Evolutionary conservation across 1,139 yeast species (phyloP).

Genomic region (Scheffersomyces stambukii): DNA sequence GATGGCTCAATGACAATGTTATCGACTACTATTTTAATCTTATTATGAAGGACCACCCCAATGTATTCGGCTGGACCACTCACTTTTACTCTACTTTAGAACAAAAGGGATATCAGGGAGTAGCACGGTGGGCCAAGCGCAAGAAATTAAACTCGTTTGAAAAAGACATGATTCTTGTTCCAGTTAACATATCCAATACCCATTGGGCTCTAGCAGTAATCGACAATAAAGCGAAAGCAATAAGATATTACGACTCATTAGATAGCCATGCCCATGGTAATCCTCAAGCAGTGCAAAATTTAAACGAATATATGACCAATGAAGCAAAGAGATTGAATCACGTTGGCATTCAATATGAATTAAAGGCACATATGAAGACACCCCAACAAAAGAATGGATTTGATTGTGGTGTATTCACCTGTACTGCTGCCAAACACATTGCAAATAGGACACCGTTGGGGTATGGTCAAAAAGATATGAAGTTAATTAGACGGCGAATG

Average conservation of each 20-base stretch:
- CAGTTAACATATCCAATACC: slow-evolving; percentile 74
- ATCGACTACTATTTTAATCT: slow-evolving; percentile 77
- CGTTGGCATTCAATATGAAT: slow-evolving; percentile 31
- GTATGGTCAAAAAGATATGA: slow-evolving; percentile 72
- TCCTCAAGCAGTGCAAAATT: slow-evolving; percentile 46
- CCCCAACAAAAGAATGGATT: slow-evolving; percentile 89
- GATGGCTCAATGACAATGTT: slow-evolving; percentile 89
- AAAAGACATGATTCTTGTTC: slow-evolving; percentile 67
- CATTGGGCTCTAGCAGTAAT: slow-evolving; percentile 94
- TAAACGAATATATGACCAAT: slow-evolving; percentile 57
- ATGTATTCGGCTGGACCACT: slow-evolving; percentile 74
- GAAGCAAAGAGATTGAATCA: slow-evolving; percentile 47
- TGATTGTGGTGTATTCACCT: slow-evolving; percentile 94
- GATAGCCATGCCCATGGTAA: slow-evolving; percentile 45
- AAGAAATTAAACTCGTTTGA: slow-evolving; percentile 66
- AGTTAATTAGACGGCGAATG: slow-evolving; percentile 63
- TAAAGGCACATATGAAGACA: slow-evolving; percentile 39
- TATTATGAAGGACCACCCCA: slow-evolving; percentile 38
- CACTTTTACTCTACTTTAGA: slow-evolving; percentile 77
- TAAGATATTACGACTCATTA: slow-evolving; percentile 78
- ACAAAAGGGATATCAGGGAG: slow-evolving; percentile 73
- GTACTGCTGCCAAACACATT: slow-evolving; percentile 68
- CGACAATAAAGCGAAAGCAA: slow-evolving; percentile 53
- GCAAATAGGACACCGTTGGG: slow-evolving; percentile 43
- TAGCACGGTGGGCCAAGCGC: slow-evolving; percentile 85